Percentiles rank a stretch among this genome's conserved stretches.
phyloP scores from a whole-genome alignment of 2,329 filamentous ascomycete species.

The Canariomyces notabilis region DNA sequence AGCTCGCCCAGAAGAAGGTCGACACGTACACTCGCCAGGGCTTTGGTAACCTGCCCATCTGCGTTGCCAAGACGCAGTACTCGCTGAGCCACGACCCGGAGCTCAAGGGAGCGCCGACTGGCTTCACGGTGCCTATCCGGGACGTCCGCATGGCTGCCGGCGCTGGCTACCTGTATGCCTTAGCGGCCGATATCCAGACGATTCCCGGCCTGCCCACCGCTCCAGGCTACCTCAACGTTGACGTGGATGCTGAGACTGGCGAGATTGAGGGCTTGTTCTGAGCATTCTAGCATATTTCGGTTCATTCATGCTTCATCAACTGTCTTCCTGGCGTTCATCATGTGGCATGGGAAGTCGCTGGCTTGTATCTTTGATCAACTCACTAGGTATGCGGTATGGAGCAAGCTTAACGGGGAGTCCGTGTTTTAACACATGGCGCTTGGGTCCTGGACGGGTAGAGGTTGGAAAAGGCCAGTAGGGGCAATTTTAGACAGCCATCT shows the following conservation, averaged over 20 bases:
- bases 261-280: constrained; percentile 90
- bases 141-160: constrained; percentile 93
- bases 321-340: constrained; percentile 8
- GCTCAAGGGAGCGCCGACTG: constrained; percentile 89
- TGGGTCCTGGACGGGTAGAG: background rate
- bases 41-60: constrained; percentile 88
- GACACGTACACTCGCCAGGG: constrained; percentile 91
- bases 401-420: constrained; percentile 9
- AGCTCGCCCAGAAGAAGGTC: constrained; percentile 91
- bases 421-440: constrained; percentile 27
- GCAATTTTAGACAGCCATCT: background rate
- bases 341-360: background rate
- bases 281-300: background rate
- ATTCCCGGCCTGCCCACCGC: constrained; percentile 94
- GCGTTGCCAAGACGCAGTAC: constrained; percentile 98
- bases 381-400: constrained; percentile 6
- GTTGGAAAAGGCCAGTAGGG: background rate
- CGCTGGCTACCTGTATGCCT: constrained; percentile 88
- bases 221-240: constrained; percentile 91
- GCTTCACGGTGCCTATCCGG: constrained; percentile 89
- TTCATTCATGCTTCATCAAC: constrained; percentile 1
- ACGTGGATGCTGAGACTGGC: constrained; percentile 75
- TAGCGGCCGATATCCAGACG: constrained; percentile 96
- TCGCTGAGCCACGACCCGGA: constrained; percentile 88
- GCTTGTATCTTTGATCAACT: constrained; percentile 23